These are phyloP conservation scores for Fraxinus angustifolia DNA, from an alignment of 305 asterid species.

Conservation along the genomic window DNA sequence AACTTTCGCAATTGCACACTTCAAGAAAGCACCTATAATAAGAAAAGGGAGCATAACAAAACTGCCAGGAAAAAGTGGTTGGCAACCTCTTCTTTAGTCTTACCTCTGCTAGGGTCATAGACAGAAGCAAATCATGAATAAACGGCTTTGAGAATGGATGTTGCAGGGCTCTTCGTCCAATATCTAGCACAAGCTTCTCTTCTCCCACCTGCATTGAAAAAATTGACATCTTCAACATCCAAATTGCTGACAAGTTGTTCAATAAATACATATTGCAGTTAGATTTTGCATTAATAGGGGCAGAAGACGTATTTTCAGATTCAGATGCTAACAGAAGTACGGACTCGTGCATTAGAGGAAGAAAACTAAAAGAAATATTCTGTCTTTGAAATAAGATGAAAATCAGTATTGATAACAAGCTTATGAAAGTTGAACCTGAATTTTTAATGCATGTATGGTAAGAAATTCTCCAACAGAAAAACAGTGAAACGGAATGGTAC, in stretches of 20 bases:
- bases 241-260: constrained; percentile 12
- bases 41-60: constrained; percentile 72
- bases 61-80: constrained; percentile 37
- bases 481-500: constrained; percentile 37
- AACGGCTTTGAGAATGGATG: constrained; percentile 75
- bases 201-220: constrained; percentile 75
- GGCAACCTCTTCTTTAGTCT: constrained; percentile 45
- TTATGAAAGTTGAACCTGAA: background rate
- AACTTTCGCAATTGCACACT: constrained; percentile 92
- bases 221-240: constrained; percentile 30
- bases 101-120: constrained; percentile 99
- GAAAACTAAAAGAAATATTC: background rate
- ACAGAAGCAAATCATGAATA: constrained; percentile 81
- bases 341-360: background rate
- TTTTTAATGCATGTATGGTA: constrained; percentile 15
- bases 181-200: constrained; percentile 85
- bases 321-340: constrained; percentile 19
- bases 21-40: constrained; percentile 76
- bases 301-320: constrained; percentile 17
- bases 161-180: constrained; percentile 81
- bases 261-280: background rate
- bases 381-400: background rate
- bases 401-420: constrained; percentile 4
- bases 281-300: constrained; percentile 19
- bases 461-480: constrained; percentile 12